These are phyloP conservation scores for Leptoxyphium fumago DNA, from an alignment of 2,329 filamentous ascomycete species.

Conservation along the genomic window DNA sequence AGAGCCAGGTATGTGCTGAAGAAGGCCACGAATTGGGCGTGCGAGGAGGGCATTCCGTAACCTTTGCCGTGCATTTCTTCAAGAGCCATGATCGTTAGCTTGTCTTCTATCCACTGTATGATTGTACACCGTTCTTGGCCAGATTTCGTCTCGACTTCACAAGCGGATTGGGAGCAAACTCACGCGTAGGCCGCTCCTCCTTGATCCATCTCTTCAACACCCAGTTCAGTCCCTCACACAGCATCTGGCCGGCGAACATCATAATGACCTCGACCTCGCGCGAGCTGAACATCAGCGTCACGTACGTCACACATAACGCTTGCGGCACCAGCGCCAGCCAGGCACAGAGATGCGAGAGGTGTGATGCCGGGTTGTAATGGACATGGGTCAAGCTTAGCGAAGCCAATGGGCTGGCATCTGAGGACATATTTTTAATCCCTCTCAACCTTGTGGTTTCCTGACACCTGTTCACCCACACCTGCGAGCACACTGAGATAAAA, in stretches of 20 bases:
- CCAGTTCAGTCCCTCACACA: slow-evolving; percentile 85
- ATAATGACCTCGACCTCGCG: slow-evolving; percentile 79
- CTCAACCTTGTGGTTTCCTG: no score
- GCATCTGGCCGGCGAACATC: slow-evolving; percentile 84
- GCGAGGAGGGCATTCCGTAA: slow-evolving; percentile 93
- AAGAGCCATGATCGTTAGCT: not conserved
- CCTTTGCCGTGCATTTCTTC: slow-evolving; percentile 68
- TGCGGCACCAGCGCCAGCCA: slow-evolving; percentile 92
- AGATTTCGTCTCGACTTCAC: not conserved
- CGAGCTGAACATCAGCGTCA: slow-evolving; percentile 76
- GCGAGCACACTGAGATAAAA: no score
- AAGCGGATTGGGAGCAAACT: slow-evolving; percentile 17
- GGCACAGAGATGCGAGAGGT: slow-evolving; percentile 72
- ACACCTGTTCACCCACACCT: no score
- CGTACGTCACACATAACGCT: slow-evolving; percentile 78
- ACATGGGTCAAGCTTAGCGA: slow-evolving; percentile 92
- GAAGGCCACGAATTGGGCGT: slow-evolving; percentile 88
- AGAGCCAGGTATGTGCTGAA: slow-evolving; percentile 74
- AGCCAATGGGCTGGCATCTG: slow-evolving; percentile 43
- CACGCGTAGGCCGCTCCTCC: slow-evolving; percentile 73
- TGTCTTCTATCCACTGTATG: not conserved
- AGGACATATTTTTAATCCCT: no score
- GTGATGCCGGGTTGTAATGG: slow-evolving; percentile 86
- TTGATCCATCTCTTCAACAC: slow-evolving; percentile 78
- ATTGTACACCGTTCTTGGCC: not conserved